These are phyloP conservation scores for Aspergillus aculeatinus DNA, from an alignment of 2,329 filamentous ascomycete genomes.

Conservation along the genomic window DNA sequence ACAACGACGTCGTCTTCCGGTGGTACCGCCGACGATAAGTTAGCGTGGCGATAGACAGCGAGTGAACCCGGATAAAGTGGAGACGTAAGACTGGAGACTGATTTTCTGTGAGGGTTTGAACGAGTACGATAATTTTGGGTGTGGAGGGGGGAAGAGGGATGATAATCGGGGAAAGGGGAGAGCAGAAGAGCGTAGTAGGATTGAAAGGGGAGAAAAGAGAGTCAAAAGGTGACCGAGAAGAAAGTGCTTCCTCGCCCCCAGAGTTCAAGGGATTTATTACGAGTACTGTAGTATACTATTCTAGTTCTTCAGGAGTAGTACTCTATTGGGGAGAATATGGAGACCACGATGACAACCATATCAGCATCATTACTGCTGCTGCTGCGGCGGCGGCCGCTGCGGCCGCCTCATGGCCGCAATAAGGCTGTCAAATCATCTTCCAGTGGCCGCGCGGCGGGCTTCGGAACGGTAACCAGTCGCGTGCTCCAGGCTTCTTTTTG, in stretches of 20 bases:
- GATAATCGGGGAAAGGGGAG: background rate
- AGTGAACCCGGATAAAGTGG: background rate
- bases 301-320: background rate
- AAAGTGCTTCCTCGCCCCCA: background rate
- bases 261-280: no score
- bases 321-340: background rate
- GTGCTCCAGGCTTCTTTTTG: constrained; percentile 5
- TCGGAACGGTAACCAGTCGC: constrained; percentile 18
- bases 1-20: constrained; percentile 1
- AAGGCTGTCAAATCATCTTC: constrained; percentile 12
- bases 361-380: background rate
- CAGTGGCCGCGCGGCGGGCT: constrained; percentile 13
- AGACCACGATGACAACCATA: background rate
- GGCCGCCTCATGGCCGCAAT: constrained; percentile 5
- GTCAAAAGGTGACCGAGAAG: background rate
- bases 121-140: background rate
- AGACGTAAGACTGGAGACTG: constrained; percentile 4
- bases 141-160: background rate
- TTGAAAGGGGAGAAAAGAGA: constrained; percentile 3
- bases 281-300: no score
- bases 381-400: background rate
- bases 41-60: constrained; percentile 2
- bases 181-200: no score
- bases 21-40: constrained; percentile 10
- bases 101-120: background rate